A percentile compares a stretch with the other conserved stretches of the same genome.
Evolutionary conservation across 495 filamentous ascomycete genomes (phyloP).

Genomic region (Aeminium ludgeri): DNA sequence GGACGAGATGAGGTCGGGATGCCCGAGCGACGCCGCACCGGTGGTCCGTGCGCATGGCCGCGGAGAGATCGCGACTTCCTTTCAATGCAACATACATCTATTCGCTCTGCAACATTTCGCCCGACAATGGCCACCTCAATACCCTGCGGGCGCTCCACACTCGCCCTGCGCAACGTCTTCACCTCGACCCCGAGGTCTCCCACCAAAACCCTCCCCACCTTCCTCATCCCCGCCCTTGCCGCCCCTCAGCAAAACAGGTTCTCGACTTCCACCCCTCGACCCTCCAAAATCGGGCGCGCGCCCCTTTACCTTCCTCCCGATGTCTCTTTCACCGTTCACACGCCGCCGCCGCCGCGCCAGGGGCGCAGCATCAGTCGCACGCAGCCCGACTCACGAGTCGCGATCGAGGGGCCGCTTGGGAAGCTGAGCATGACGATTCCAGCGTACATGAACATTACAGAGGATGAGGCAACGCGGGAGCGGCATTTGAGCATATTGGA

Average conservation of each 20-base stretch:
- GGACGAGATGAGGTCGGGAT: constrained; percentile 1
- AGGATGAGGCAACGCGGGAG: constrained; percentile 42
- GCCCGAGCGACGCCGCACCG: neutral
- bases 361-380: constrained; percentile 32
- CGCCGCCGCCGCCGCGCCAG: constrained; percentile 34
- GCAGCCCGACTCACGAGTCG: constrained; percentile 41
- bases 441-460: constrained; percentile 50
- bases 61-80: too few relatives aligned
- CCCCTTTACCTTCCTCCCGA: constrained; percentile 70
- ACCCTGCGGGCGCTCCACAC: constrained; percentile 1
- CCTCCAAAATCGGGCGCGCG: constrained; percentile 70
- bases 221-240: constrained; percentile 61
- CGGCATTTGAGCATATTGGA: constrained; percentile 52
- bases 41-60: neutral
- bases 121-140: neutral
- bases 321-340: constrained; percentile 49
- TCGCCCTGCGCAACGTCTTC: neutral
- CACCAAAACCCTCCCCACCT: constrained; percentile 40
- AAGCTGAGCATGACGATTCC: constrained; percentile 58
- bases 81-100: neutral
- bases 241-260: constrained; percentile 36
- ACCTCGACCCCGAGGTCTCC: constrained; percentile 3
- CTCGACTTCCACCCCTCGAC: constrained; percentile 44
- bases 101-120: neutral
- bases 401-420: constrained; percentile 61